Evolutionary conservation across 2,329 filamentous ascomycete species (phyloP).

Genomic region (Cryphonectria nitschkei): DNA sequence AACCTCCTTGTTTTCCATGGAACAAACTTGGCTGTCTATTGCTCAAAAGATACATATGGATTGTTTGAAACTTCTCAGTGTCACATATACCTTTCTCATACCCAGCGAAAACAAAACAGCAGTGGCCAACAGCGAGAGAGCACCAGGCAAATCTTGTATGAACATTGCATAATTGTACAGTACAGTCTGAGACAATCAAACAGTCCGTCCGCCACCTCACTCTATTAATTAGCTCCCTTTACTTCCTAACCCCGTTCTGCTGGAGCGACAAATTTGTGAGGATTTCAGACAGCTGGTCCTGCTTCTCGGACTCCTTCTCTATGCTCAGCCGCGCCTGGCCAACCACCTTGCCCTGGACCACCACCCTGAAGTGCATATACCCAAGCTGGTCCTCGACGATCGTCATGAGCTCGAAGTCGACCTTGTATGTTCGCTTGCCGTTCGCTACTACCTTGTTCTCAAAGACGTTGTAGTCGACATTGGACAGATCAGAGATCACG

Average conservation of each 20-base stretch:
- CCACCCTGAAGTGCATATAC: conserved; percentile 12
- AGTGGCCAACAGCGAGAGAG: not conserved
- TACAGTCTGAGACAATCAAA: not conserved
- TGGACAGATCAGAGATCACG: conserved; percentile 9
- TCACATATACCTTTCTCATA: not conserved
- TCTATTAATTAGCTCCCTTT: not conserved
- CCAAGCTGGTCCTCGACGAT: conserved; percentile 12
- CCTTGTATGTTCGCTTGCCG: conserved; percentile 4
- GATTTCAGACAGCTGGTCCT: not conserved
- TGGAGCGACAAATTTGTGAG: not conserved
- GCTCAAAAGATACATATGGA: not conserved
- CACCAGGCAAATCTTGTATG: not conserved
- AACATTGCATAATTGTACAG: not conserved
- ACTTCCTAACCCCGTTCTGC: not conserved
- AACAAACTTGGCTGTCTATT: not conserved
- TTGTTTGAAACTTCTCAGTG: not conserved
- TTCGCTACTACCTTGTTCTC: not conserved
- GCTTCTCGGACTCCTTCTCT: conserved; percentile 12
- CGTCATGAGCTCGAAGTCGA: conserved; percentile 5
- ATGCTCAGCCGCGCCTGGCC: conserved; percentile 11
- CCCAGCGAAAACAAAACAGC: not conserved
- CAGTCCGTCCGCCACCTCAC: not conserved
- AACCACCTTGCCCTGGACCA: conserved; percentile 5
- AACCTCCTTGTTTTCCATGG: not conserved
- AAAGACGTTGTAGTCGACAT: conserved; percentile 7